Conservation (phyloP, 352 stramenopile species). For the Pythium oligandrum region DNA sequence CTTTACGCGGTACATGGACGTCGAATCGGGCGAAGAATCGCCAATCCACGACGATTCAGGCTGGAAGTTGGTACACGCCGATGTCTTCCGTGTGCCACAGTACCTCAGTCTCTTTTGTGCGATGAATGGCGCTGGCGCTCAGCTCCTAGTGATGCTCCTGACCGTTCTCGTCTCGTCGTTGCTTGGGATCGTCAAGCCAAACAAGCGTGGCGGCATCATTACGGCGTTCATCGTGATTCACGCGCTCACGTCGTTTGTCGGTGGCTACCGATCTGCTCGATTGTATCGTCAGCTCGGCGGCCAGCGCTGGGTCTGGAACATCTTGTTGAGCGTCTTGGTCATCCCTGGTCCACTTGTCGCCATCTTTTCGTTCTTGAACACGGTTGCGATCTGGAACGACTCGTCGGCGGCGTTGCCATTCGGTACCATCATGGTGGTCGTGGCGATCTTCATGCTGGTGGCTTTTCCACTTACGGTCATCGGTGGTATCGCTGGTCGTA, state of each 20-base stretch:
- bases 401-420: constrained; percentile 95
- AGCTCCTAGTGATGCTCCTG: constrained; percentile 93
- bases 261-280: constrained; percentile 88
- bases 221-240: constrained; percentile 94
- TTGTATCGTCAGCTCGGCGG: constrained; percentile 95
- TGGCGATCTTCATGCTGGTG: constrained; percentile 90
- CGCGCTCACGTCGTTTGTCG: constrained; percentile 91
- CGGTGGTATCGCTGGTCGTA: constrained; percentile 92
- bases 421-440: constrained; percentile 94
- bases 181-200: constrained; percentile 90
- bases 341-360: constrained; percentile 89
- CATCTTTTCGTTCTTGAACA: constrained; percentile 95
- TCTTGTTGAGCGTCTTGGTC: constrained; percentile 86
- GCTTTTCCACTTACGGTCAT: constrained; percentile 92
- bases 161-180: constrained; percentile 91
- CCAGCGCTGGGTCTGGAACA: constrained; percentile 95
- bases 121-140: constrained; percentile 89
- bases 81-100: constrained; percentile 95
- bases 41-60: constrained; percentile 92
- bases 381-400: constrained; percentile 92
- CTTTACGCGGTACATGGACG: constrained; percentile 96
- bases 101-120: constrained; percentile 90
- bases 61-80: constrained; percentile 97
- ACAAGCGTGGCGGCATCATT: constrained; percentile 90
- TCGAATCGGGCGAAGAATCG: constrained; percentile 87